Base-by-base conservation (phyloP, 352 stramenopile species). In the Thalassiosira gravida region DNA sequence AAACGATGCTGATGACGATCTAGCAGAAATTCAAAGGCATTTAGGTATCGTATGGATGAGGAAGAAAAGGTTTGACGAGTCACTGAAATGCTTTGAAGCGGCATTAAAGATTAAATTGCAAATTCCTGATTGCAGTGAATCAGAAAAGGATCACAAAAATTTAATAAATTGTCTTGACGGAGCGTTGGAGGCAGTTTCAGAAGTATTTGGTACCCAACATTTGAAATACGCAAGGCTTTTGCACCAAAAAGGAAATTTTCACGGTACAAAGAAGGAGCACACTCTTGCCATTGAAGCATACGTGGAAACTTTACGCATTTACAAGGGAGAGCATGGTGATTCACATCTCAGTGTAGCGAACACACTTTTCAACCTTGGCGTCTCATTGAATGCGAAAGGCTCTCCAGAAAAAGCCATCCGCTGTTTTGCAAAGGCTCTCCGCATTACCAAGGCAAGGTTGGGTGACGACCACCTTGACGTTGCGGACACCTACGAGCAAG, bases 321-420 rank as follows among this genome's bases (percentile, higher is more conserved):
- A 89, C 49, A 86, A 88, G 64, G 62, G 64, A 35, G 52, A 82
- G 52, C 67, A 83, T 49, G 85, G 80, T 6, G 79, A 88, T 67
- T 67, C 66, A 57, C 82, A 87, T 70, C 68, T 88, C 16, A 83
- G 58, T 71, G 78, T 87, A 30, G 85, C 81, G 58, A 86, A 91
- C 61, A 85, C 71, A 5, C 72, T 90, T 25, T 86, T 81, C 56
- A 91, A 87, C 58, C 62, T 89, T 44, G 85, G 85, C 32, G 74
- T 89, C 20, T 86, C 70, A 20, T 77, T 91, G 24, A 88, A 89
- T 78, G 78, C 77, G 1, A 89, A 86, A 67, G 82, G 79, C n/a
- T 85, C 81, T 29, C 67, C 78, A 7, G 82, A 91, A 1, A 89
- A 88, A 74, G 81, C 81, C 20, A 77, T 91, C 13, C 65, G 75